phyloP scores from a whole-genome alignment of 768 basidiomycete genomes.

The Leccinum disarticulatum region DNA sequence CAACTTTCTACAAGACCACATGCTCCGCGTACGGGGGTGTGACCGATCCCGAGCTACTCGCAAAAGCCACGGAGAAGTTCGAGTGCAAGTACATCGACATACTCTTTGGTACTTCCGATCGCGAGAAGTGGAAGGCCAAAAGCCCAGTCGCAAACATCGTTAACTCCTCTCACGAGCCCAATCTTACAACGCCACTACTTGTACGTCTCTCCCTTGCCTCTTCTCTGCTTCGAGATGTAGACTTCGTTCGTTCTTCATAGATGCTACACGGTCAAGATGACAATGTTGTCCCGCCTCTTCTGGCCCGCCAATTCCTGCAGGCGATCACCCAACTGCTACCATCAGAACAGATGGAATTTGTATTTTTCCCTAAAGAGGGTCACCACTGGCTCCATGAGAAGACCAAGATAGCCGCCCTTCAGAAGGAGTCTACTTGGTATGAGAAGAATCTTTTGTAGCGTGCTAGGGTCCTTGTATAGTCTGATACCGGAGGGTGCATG shows the following conservation, averaged over 20 bases:
- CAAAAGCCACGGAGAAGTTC: not conserved
- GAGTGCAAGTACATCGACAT: slow-evolving; percentile 35
- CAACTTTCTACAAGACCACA: slow-evolving; percentile 54
- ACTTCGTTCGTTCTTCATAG: not conserved
- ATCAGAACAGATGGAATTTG: slow-evolving; percentile 26
- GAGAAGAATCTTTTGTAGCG: slow-evolving; percentile 14
- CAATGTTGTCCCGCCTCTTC: slow-evolving; percentile 61
- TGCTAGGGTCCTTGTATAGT: not conserved
- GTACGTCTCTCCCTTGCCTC: slow-evolving; percentile 36
- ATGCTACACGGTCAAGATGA: slow-evolving; percentile 37
- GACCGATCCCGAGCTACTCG: slow-evolving; percentile 54
- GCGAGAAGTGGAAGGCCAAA: not conserved
- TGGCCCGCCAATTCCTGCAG: slow-evolving; percentile 36
- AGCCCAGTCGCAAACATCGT: slow-evolving; percentile 19
- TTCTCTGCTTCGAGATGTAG: not conserved
- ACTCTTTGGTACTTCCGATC: slow-evolving; percentile 52
- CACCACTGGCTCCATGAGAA: slow-evolving; percentile 35
- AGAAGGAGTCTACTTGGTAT: slow-evolving; percentile 36
- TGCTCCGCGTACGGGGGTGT: slow-evolving; percentile 61
- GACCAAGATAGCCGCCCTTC: slow-evolving; percentile 33
- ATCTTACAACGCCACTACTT: slow-evolving; percentile 35
- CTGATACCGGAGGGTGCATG: not conserved
- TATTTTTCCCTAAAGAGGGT: slow-evolving; percentile 43
- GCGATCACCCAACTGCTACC: not conserved
- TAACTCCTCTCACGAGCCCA: not conserved